Evolutionary conservation across 495 filamentous ascomycete genomes (phyloP).

Genomic region (Talaromyces liani): DNA sequence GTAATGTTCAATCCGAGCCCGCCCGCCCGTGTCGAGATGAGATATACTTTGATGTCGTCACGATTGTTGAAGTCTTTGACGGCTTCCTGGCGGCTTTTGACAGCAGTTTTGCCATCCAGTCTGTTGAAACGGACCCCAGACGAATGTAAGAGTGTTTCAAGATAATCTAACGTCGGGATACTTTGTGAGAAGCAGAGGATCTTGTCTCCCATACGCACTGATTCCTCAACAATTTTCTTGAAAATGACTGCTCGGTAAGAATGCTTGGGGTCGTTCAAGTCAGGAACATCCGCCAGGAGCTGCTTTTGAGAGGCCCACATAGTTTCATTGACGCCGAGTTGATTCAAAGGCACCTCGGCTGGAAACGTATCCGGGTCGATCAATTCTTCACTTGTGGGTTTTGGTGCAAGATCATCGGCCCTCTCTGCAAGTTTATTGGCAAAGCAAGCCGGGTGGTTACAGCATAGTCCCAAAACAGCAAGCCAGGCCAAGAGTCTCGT

Average conservation of each 20-base stretch:
- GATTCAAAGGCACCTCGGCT: constrained; percentile 20
- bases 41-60: constrained; percentile 46
- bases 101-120: constrained; percentile 57
- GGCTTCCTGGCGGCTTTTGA: constrained; percentile 46
- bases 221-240: constrained; percentile 55
- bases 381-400: constrained; percentile 19
- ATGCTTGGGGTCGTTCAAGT: constrained; percentile 28
- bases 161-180: constrained; percentile 58
- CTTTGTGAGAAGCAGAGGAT: constrained; percentile 72
- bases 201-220: constrained; percentile 56
- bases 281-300: constrained; percentile 21
- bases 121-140: constrained; percentile 39
- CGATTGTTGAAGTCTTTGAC: constrained; percentile 60
- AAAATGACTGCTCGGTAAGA: constrained; percentile 65
- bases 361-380: constrained; percentile 21
- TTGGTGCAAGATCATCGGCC: constrained; percentile 17
- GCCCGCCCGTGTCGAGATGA: constrained; percentile 79
- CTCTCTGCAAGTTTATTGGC: constrained; percentile 39
- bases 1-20: constrained; percentile 76
- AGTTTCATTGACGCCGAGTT: constrained; percentile 21
- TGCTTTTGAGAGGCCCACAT: constrained; percentile 19
- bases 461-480: constrained; percentile 52
- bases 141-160: constrained; percentile 47
- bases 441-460: constrained; percentile 69
- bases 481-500: constrained; percentile 44